Evolutionary conservation across 805 yeast genomes (phyloP).

Genomic region (Barnettozyma populi): DNA sequence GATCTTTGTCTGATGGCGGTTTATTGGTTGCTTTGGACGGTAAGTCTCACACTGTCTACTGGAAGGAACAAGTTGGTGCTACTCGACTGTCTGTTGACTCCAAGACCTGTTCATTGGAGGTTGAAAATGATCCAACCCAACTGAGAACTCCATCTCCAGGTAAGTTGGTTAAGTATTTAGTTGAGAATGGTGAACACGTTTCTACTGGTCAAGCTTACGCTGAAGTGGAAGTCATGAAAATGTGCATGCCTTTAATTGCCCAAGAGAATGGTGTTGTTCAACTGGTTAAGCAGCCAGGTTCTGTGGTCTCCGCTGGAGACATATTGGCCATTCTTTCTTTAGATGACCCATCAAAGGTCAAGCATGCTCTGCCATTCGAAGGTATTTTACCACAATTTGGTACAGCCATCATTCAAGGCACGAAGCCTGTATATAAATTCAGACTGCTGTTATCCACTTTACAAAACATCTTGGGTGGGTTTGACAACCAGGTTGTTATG

Average conservation of each 20-base stretch:
- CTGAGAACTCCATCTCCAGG: conserved; percentile 99
- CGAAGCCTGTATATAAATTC: conserved; percentile 77
- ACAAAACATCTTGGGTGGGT: conserved; percentile 80
- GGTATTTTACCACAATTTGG: conserved; percentile 91
- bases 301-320: conserved; percentile 96
- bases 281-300: conserved; percentile 94
- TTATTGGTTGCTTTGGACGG: conserved; percentile 84
- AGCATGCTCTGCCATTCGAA: conserved; percentile 92
- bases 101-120: conserved; percentile 89
- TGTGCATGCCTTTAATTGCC: conserved; percentile 97
- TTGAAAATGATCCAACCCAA: conserved; percentile 97
- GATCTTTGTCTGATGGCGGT: conserved; percentile 93
- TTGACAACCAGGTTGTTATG: conserved; percentile 94
- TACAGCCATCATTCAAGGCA: conserved; percentile 74
- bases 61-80: conserved; percentile 96
- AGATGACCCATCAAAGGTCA: conserved; percentile 96
- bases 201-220: conserved; percentile 91
- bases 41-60: conserved; percentile 89
- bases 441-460: conserved; percentile 52
- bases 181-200: conserved; percentile 93
- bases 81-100: conserved; percentile 93
- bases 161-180: conserved; percentile 86
- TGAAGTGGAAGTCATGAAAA: conserved; percentile 99
- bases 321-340: conserved; percentile 89
- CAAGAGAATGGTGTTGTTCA: conserved; percentile 92